Evolutionary conservation across 2,329 filamentous ascomycete genomes (phyloP), one percentile per base, ranked within the genome.

Genomic region (Ophiocordyceps camponoti-saundersi): DNA sequence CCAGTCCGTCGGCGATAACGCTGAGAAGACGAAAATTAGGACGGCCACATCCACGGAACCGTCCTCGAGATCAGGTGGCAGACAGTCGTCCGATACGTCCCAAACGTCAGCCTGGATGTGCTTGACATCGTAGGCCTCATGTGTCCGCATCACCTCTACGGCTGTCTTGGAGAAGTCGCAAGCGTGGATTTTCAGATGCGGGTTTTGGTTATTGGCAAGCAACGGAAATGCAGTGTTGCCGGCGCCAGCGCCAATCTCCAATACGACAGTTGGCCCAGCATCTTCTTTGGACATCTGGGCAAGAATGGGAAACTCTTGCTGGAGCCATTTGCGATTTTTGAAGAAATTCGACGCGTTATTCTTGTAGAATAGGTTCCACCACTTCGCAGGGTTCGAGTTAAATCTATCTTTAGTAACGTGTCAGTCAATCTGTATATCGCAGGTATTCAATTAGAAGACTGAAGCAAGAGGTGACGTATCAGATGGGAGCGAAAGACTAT

Each of bases 361-460:
- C 66, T 92, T 89, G 71, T 98, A 98, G 67, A 98, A 98, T 47
- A 84, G 69, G 59, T 98, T 92, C 92, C 92, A 98, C 86, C 88
- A 96, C 64, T 88, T 94, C 51, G 86, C 89, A 0, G 92, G 92
- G 53, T 93, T 78, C 43, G 73, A 70, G 61, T 95, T 96, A 71
- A 95, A 95, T 54, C 87, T 84, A 56, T 69, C 79, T 84, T 57
- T 56, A 49, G 46, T 18, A 42, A 47, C 49, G 47, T 48, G 65
- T 76, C 63, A 74, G 70, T 60, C 51, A 49, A 42, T 36, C 15
- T 42, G 15, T 20, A n/a, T 29, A 3, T 15, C 11, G 10, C 34
- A 42, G 11, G 22, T 18, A 15, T 7, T 2, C 12, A 13, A 20
- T 8, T 3, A 26, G 20, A 8, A 21, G 21, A 12, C 10, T 2